Conservation (phyloP, 78 protist genomes). For the Salpingoeca rosetta region DNA sequence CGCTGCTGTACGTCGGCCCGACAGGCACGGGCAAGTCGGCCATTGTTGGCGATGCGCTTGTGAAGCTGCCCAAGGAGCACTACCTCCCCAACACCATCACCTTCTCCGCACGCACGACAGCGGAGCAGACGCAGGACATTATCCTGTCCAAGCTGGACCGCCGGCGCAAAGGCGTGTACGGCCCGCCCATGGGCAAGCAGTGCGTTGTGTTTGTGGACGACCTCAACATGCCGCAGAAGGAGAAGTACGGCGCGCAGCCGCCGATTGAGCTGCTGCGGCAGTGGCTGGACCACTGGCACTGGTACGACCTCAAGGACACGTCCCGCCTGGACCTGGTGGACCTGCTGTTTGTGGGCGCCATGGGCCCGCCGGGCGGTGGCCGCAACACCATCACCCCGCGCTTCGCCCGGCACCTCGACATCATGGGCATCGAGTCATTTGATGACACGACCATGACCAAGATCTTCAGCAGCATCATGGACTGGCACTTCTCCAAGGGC, state of each 20-base stretch:
- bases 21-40: conserved; percentile 76
- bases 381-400: conserved; percentile 46
- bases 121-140: conserved; percentile 43
- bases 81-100: conserved; percentile 32
- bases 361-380: conserved; percentile 87
- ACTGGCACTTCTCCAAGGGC: neutral
- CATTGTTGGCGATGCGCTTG: conserved; percentile 16
- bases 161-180: conserved; percentile 43
- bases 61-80: conserved; percentile 10
- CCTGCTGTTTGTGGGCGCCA: conserved; percentile 54
- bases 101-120: conserved; percentile 75
- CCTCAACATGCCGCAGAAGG: conserved; percentile 55
- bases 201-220: conserved; percentile 60
- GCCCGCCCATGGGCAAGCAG: conserved; percentile 43
- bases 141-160: conserved; percentile 47
- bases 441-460: conserved; percentile 29
- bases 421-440: conserved; percentile 8
- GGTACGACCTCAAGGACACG: conserved; percentile 52
- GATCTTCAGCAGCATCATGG: conserved; percentile 44
- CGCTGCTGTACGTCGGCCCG: conserved; percentile 48
- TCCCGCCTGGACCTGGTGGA: conserved; percentile 24
- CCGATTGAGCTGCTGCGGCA: conserved; percentile 67
- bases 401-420: conserved; percentile 50
- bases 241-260: conserved; percentile 59
- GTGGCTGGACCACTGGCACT: conserved; percentile 61